These are phyloP conservation scores for Neobulgaria alba DNA, from an alignment of 2,329 filamentous ascomycete species.

Conservation along the genomic window DNA sequence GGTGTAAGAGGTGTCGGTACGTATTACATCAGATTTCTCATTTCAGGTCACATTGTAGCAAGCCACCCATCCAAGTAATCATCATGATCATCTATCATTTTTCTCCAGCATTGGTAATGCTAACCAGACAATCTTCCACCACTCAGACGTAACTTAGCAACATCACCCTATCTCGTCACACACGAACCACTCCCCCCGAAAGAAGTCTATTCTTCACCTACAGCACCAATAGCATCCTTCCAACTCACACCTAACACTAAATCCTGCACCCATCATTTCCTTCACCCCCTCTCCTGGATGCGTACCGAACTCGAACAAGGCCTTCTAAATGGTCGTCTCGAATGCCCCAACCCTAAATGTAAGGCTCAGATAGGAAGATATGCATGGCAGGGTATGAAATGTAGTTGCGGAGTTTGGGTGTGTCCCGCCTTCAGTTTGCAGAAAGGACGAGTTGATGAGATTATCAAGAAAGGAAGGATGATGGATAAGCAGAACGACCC, in stretches of 20 bases:
- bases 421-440: conserved; percentile 84
- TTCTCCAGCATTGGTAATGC: too few species aligned
- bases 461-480: conserved; percentile 13
- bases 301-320: conserved; percentile 70
- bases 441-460: conserved; percentile 72
- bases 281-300: conserved; percentile 96
- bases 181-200: conserved; percentile 33
- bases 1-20: conserved; percentile 84
- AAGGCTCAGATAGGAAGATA: conserved; percentile 82
- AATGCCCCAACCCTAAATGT: conserved; percentile 73
- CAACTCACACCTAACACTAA: conserved; percentile 18
- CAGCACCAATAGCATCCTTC: conserved; percentile 19
- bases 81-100: too few species aligned
- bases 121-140: not conserved
- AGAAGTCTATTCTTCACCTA: conserved; percentile 5
- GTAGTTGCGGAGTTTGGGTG: conserved; percentile 84
- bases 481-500: not conserved
- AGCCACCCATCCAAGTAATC: too few species aligned
- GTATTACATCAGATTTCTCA: conserved; percentile 2
- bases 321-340: conserved; percentile 72
- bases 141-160: conserved; percentile 45
- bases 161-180: conserved; percentile 48
- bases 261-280: conserved; percentile 75
- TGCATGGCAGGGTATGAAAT: conserved; percentile 91
- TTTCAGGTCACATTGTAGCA: too few species aligned